Evolutionary conservation across 1,284 basidiomycete genomes (phyloP).

Genomic region (Melampsora americana): DNA sequence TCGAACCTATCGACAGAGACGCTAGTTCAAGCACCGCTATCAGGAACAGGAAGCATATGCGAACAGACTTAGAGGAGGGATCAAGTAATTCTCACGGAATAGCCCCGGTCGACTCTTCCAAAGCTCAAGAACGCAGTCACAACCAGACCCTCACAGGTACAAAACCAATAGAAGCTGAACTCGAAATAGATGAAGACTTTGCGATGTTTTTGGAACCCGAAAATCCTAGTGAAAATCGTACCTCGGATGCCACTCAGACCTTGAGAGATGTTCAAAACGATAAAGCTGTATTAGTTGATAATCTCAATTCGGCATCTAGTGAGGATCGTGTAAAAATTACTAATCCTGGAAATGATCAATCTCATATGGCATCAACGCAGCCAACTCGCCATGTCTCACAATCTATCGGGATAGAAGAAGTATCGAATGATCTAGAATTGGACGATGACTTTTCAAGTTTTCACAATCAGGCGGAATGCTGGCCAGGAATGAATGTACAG

Average conservation of each 20-base stretch:
- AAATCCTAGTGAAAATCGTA: background rate
- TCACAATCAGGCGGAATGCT: background rate
- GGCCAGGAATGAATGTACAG: background rate
- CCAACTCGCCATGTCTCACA: background rate
- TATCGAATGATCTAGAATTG: slow-evolving; percentile 35
- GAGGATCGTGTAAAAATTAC: background rate
- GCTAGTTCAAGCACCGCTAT: background rate
- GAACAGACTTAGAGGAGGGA: slow-evolving; percentile 26
- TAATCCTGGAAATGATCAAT: no score
- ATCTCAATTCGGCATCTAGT: no score
- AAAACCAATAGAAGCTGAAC: background rate
- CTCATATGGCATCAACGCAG: background rate
- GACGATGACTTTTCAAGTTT: slow-evolving; percentile 17
- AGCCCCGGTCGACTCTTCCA: background rate
- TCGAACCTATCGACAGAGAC: background rate
- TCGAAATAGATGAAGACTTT: background rate
- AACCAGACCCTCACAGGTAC: background rate
- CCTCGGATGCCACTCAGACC: background rate
- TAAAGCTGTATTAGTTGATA: no score
- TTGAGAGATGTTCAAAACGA: no score
- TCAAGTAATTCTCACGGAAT: slow-evolving; percentile 20
- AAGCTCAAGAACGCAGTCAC: background rate
- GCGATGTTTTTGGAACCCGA: background rate
- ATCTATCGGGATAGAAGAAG: background rate
- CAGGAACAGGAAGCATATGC: background rate